phyloP scores from a whole-genome alignment of 169 alveolate genomes.

The Perkinsus chesapeaki region DNA sequence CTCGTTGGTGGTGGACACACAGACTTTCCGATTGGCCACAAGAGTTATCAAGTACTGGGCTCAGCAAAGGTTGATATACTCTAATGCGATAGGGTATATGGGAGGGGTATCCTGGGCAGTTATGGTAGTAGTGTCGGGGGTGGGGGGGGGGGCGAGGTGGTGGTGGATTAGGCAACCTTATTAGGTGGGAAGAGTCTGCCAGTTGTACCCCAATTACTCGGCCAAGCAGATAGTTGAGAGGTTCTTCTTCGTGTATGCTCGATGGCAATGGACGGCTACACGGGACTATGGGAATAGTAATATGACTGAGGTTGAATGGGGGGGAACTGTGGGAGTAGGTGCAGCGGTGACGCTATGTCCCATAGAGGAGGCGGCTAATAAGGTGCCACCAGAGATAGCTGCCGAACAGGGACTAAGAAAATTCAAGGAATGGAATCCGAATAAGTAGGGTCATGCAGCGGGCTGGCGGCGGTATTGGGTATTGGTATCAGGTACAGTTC shows the following conservation, averaged over 20 bases:
- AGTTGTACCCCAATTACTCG: slow-evolving; percentile 54
- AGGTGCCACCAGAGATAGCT: slow-evolving; percentile 19
- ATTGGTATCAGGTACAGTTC: slow-evolving; percentile 11
- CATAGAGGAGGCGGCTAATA: slow-evolving; percentile 28
- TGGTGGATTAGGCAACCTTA: background rate
- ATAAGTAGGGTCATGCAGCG: background rate
- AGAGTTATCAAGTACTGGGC: slow-evolving; percentile 75
- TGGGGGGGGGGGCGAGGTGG: background rate
- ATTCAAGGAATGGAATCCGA: slow-evolving; percentile 38
- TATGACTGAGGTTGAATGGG: background rate
- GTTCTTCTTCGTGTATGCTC: slow-evolving; percentile 48
- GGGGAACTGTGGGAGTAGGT: background rate
- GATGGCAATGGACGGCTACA: slow-evolving; percentile 35
- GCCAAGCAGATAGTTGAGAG: slow-evolving; percentile 56
- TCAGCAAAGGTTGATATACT: slow-evolving; percentile 66
- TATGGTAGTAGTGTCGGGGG: slow-evolving; percentile 19
- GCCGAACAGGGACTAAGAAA: slow-evolving; percentile 23
- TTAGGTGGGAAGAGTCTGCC: slow-evolving; percentile 58
- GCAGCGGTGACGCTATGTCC: slow-evolving; percentile 29
- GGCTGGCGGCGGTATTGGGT: background rate
- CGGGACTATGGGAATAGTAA: background rate
- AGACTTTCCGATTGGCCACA: slow-evolving; percentile 60
- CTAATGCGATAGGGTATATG: slow-evolving; percentile 57
- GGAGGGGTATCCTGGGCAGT: slow-evolving; percentile 85
- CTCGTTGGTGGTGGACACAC: slow-evolving; percentile 54